Base-by-base conservation (phyloP, 768 basidiomycete species). In the Obba rivulosa region DNA sequence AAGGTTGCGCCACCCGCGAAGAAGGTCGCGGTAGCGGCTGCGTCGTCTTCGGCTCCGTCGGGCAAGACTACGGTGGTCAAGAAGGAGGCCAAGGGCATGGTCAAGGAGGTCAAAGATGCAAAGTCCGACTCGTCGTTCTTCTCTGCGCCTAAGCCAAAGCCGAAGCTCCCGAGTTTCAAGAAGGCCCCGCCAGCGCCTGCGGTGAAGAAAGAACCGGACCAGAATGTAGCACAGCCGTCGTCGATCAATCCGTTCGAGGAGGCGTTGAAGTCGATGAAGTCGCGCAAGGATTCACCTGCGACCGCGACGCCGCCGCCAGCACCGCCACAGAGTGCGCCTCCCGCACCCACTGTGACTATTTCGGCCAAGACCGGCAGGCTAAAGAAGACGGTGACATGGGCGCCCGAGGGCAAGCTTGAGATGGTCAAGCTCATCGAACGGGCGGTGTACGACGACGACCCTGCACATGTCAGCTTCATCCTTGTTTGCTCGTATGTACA, bases 41-140 rank as follows among this genome's bases (percentile, higher is more conserved):
- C 71, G 22, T 57, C 69, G n/a, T 64, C 76, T 2, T 64, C 69
- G 16, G 74, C 62, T 8, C 66, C 66, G 41, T 49, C 65, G 36
- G 59, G 62, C 1, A 58, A 54, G 40, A 42, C 54, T 14, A 50
- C 53, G n/a, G 62, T 64, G 3, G 71, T 78, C 50, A 89, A 87
- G 74, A 85, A 79, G 62, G 85, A 87, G 60, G 46, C 59, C 16
- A 71, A 64, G 49, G 56, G 66, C 2, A 50, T 61, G 14, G 70
- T 68, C 9, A 87, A 88, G 63, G 87, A 86, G n/a, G 70, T 68
- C 10, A 88, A 89, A 62, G 87, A 86, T 55, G 85, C 87, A 16
- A 86, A 89, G 69, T 83, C 87, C 11, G 90, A 92, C 65, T 85
- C 84, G 41, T 89, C 87, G 2, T 92, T 92, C 66, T 92, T 92